These are phyloP conservation scores for Prunus campanulata DNA, from an alignment of 306 rosid genomes.

Conservation along the genomic window DNA sequence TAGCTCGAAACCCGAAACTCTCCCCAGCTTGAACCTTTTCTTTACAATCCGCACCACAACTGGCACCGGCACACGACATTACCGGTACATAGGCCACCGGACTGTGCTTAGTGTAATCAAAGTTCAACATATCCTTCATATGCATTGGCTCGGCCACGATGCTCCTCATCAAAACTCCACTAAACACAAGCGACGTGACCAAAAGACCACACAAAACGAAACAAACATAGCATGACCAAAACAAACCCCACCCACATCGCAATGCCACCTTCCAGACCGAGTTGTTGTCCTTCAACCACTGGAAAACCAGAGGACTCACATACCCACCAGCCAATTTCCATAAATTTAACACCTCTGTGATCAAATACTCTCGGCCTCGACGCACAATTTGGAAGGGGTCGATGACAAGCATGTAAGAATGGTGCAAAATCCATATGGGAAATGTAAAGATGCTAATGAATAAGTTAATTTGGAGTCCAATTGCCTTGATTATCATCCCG, in stretches of 20 bases:
- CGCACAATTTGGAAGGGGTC: slow-evolving; percentile 54
- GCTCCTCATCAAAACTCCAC: slow-evolving; percentile 49
- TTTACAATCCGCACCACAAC: slow-evolving; percentile 32
- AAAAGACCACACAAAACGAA: slow-evolving; percentile 44
- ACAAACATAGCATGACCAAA: slow-evolving; percentile 60
- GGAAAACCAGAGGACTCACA: slow-evolving; percentile 30
- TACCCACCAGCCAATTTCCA: slow-evolving; percentile 15
- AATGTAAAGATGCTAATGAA: slow-evolving; percentile 39
- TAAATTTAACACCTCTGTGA: slow-evolving; percentile 22
- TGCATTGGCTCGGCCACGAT: slow-evolving; percentile 58
- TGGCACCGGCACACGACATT: slow-evolving; percentile 37
- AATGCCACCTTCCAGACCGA: slow-evolving; percentile 48
- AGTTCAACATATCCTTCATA: slow-evolving; percentile 57
- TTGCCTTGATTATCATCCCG: slow-evolving; percentile 53
- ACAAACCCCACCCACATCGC: slow-evolving; percentile 63
- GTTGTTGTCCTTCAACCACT: slow-evolving; percentile 41
- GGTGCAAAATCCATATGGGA: slow-evolving; percentile 43
- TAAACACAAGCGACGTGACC: slow-evolving; percentile 45
- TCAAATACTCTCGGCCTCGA: slow-evolving; percentile 29
- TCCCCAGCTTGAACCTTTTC: slow-evolving; percentile 21
- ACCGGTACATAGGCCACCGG: slow-evolving; percentile 70
- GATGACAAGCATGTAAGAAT: slow-evolving; percentile 39
- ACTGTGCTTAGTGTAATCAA: slow-evolving; percentile 62
- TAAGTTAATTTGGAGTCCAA: slow-evolving; percentile 51
- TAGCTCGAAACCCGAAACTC: slow-evolving; percentile 30